Percentiles rank a stretch among this genome's conserved stretches.
These are phyloP conservation scores for Camelina sativa DNA, from an alignment of 345 rosid genomes.

Conservation along the genomic window DNA sequence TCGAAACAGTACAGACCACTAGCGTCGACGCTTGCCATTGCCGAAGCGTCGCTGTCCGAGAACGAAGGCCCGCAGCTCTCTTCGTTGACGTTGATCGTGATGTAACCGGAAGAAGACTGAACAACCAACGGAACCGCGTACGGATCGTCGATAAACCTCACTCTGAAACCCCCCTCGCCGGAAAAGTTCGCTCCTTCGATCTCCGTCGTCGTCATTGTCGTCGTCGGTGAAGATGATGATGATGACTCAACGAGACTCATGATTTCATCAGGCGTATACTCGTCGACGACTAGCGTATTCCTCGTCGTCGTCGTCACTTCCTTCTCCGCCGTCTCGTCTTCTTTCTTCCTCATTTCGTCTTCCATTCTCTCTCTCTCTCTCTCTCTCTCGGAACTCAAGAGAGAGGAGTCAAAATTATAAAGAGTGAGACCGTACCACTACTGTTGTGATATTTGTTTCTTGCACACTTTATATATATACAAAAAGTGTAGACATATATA, in stretches of 20 bases:
- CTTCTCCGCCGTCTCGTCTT: not conserved
- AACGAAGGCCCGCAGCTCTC: constrained; percentile 90
- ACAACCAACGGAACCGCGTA: constrained; percentile 55
- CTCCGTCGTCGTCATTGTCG: constrained; percentile 7
- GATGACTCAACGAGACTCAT: constrained; percentile 58
- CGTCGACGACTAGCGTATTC: constrained; percentile 35
- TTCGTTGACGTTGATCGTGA: constrained; percentile 87
- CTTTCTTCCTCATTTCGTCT: constrained; percentile 46
- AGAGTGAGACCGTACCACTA: constrained; percentile 6
- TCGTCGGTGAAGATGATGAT: constrained; percentile 24
- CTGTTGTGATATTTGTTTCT: constrained; percentile 9
- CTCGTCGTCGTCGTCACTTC: constrained; percentile 35
- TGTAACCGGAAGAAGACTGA: constrained; percentile 62
- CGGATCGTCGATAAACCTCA: constrained; percentile 74
- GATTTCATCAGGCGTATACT: constrained; percentile 52
- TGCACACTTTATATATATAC: constrained; percentile 6
- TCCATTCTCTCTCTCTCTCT: constrained; percentile 40
- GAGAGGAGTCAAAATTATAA: not conserved
- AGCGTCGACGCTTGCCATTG: constrained; percentile 78
- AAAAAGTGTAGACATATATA: constrained; percentile 11
- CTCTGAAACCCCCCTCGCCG: constrained; percentile 41
- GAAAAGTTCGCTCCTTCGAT: not conserved
- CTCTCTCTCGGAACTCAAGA: not conserved
- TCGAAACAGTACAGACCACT: constrained; percentile 40
- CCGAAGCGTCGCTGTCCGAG: constrained; percentile 68